Percentiles rank a stretch among this genome's conserved stretches.
Conservation (phyloP, 768 basidiomycete genomes). For the Lyophyllum decastes region DNA sequence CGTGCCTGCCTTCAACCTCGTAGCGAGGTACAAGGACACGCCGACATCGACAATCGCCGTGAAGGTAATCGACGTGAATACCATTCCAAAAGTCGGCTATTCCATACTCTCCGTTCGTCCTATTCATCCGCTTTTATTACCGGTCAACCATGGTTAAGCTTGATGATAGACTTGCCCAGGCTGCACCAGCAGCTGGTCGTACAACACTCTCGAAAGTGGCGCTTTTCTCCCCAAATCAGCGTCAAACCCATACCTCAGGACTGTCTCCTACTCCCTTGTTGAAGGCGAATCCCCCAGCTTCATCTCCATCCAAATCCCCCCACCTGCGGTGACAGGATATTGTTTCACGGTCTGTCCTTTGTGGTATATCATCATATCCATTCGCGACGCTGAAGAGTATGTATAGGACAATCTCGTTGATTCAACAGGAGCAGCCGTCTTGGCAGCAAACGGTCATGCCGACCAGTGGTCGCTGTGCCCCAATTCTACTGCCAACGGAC, state of each 20-base stretch:
- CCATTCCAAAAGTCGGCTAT: constrained; percentile 12
- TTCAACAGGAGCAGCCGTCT: constrained; percentile 8
- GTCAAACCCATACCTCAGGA: constrained; percentile 4
- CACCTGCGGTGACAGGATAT: constrained; percentile 8
- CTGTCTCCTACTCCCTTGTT: constrained; percentile 10
- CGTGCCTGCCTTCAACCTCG: constrained; percentile 5
- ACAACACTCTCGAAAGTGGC: constrained; percentile 7
- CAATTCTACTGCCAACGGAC: constrained; percentile 18
- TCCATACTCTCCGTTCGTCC: constrained; percentile 15
- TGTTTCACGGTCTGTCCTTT: constrained; percentile 13
- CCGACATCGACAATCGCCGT: background rate
- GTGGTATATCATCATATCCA: background rate
- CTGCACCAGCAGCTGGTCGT: constrained; percentile 6
- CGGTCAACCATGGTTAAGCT: background rate
- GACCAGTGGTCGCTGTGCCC: constrained; percentile 22
- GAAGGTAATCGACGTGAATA: constrained; percentile 14
- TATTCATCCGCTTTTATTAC: background rate
- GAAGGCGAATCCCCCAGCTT: constrained; percentile 16
- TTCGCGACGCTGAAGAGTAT: background rate
- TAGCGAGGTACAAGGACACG: constrained; percentile 9
- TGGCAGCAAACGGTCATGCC: constrained; percentile 12
- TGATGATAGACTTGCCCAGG: constrained; percentile 2
- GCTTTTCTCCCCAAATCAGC: constrained; percentile 12
- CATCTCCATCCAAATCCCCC: constrained; percentile 11
- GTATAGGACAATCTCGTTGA: constrained; percentile 9